These are phyloP conservation scores for Cicer cuneatum DNA, from an alignment of 306 rosid species.

Conservation along the genomic window DNA sequence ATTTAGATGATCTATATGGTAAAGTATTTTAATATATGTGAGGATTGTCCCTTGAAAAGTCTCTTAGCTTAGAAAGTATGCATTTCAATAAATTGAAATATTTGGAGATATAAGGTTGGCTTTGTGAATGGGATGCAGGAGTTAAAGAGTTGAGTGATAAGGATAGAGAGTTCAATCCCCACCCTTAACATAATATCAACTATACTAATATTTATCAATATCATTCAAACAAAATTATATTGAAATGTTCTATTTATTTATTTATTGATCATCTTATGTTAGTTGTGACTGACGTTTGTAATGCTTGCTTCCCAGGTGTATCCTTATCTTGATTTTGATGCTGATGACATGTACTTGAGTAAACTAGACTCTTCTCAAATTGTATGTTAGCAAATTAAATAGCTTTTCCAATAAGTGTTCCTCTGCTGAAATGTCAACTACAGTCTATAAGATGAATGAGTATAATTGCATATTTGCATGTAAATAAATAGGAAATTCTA, in stretches of 20 bases:
- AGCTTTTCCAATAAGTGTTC: slow-evolving; percentile 38
- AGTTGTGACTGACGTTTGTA: slow-evolving; percentile 35
- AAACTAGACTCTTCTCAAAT: slow-evolving; percentile 50
- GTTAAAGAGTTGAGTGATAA: background rate
- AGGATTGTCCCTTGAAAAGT: slow-evolving; percentile 21
- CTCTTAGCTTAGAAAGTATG: slow-evolving; percentile 40
- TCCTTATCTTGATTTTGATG: slow-evolving; percentile 57
- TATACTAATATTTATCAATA: background rate
- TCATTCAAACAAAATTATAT: background rate
- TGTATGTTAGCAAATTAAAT: slow-evolving; percentile 55
- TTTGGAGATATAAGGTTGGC: background rate
- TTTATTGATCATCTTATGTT: background rate
- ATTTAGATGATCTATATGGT: background rate
- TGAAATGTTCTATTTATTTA: slow-evolving; percentile 4
- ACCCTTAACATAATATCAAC: background rate
- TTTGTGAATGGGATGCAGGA: background rate
- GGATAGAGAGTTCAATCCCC: background rate
- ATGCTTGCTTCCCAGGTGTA: slow-evolving; percentile 60
- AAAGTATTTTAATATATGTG: slow-evolving; percentile 19
- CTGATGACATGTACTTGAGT: slow-evolving; percentile 50
- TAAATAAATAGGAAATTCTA: slow-evolving; percentile 26
- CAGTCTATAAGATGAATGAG: slow-evolving; percentile 23
- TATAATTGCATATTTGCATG: slow-evolving; percentile 19
- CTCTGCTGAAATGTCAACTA: slow-evolving; percentile 36
- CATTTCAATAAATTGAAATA: slow-evolving; percentile 18